Evolutionary conservation across 2,329 filamentous ascomycete genomes (phyloP).

Genomic region (Aurifilum marmelostoma): DNA sequence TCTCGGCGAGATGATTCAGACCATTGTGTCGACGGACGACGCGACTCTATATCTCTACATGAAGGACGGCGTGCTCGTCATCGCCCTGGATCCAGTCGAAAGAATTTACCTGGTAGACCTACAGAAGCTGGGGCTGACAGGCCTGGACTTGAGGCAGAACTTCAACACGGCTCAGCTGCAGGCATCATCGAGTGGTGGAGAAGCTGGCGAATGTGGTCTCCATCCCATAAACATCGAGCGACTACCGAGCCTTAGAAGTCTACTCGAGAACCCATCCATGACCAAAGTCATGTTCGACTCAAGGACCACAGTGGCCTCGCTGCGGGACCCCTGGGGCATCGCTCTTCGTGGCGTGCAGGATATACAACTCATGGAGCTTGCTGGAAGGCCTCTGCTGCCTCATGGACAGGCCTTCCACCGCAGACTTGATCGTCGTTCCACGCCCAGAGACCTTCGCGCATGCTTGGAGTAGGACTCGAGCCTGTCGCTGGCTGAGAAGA

Average conservation of each 20-base stretch:
- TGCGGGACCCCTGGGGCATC: neutral
- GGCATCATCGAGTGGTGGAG: neutral
- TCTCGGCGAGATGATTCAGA: slow-evolving; percentile 14
- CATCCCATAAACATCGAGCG: neutral
- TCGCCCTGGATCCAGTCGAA: neutral
- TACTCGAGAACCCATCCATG: slow-evolving; percentile 8
- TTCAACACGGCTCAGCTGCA: slow-evolving; percentile 10
- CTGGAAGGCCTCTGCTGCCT: neutral
- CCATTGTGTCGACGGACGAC: slow-evolving; percentile 11
- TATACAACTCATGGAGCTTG: slow-evolving; percentile 13
- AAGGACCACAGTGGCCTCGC: neutral
- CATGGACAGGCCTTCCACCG: slow-evolving; percentile 3
- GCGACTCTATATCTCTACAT: neutral
- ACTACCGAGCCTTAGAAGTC: slow-evolving; percentile 11
- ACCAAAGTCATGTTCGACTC: slow-evolving; percentile 10
- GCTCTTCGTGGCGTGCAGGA: slow-evolving; percentile 11
- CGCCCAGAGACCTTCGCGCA: slow-evolving; percentile 1
- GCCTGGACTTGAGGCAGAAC: neutral
- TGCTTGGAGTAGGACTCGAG: slow-evolving; percentile 22
- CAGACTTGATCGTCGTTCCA: neutral
- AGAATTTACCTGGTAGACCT: slow-evolving; percentile 9
- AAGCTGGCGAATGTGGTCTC: neutral
- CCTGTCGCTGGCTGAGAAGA: slow-evolving; percentile 15
- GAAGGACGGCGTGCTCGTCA: neutral
- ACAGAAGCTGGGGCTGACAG: neutral